Evolutionary conservation across 2,329 filamentous ascomycete species (phyloP).

Genomic region (Pezicula rhizophila): DNA sequence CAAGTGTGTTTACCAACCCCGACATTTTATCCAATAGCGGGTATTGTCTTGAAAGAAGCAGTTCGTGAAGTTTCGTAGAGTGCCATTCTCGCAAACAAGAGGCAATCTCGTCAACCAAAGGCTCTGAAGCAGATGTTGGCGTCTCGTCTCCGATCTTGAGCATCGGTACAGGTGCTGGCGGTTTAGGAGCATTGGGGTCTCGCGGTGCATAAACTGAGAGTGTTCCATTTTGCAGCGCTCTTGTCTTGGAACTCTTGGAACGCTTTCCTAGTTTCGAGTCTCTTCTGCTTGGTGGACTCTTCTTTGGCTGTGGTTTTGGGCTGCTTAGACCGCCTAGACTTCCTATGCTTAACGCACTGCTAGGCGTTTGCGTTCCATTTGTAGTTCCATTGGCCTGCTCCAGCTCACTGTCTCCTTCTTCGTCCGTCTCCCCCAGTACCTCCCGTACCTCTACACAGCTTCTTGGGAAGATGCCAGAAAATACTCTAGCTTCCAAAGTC

Average conservation of each 20-base stretch:
- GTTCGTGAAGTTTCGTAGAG: slow-evolving; percentile 89
- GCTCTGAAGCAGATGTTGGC: slow-evolving; percentile 80
- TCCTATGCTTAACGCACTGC: not conserved
- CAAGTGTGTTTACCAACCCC: slow-evolving; percentile 72
- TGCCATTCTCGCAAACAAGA: slow-evolving; percentile 98
- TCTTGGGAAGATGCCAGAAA: slow-evolving; percentile 95
- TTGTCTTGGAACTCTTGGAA: slow-evolving; percentile 13
- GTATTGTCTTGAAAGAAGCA: slow-evolving; percentile 80
- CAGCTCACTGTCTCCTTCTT: slow-evolving; percentile 30
- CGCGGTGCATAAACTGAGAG: slow-evolving; percentile 46
- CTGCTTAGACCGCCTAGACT: slow-evolving; percentile 12
- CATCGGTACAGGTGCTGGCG: slow-evolving; percentile 91
- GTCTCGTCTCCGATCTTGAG: slow-evolving; percentile 97
- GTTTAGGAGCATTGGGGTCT: slow-evolving; percentile 65
- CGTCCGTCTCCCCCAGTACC: slow-evolving; percentile 71
- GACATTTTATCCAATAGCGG: slow-evolving; percentile 74
- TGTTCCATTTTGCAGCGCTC: slow-evolving; percentile 18
- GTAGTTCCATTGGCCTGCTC: slow-evolving; percentile 11
- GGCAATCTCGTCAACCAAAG: slow-evolving; percentile 93
- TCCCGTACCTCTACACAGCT: slow-evolving; percentile 94
- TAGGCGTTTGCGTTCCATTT: slow-evolving; percentile 13
- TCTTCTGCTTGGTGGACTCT: not conserved
- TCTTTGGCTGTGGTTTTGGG: slow-evolving; percentile 7
- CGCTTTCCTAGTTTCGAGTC: not conserved
- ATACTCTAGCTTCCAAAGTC: slow-evolving; percentile 90